Evolutionary conservation across 2,329 filamentous ascomycete genomes (phyloP), one percentile per base, ranked within the genome.

Genomic region (Colletotrichum simmondsii): DNA sequence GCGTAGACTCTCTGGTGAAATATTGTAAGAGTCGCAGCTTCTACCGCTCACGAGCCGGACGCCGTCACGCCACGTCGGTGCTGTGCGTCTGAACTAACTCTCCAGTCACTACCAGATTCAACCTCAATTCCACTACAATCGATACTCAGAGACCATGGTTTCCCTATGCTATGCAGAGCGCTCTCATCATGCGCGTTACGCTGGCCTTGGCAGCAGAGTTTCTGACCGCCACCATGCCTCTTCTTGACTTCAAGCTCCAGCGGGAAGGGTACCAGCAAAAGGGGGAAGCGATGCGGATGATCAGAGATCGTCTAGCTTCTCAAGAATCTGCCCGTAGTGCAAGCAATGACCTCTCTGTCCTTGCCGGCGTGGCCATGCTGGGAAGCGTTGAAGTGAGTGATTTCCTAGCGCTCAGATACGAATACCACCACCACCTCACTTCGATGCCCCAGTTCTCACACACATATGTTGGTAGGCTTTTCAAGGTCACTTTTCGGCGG

Each of bases 81-180:
- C 53, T 56, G 22, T 26, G 22, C 56, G 1, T 12, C 19, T 28
- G 46, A 28, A 32, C 65, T 72, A 30, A 74, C 65, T 22, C 32
- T 53, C 14, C 37, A 75, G 74, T 75, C 61, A 59, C 69, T 28
- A 75, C 71, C 11, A 74, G 74, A 32, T 75, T 73, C 53, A 75
- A 67, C 26, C 63, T 75, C 35, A 69, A 69, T n/a, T 70, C 73
- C 5, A 75, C 74, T 5, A 70, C 68, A 3, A 56, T 42, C 11
- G 74, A 75, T 19, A 67, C 32, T 26, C 69, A 75, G 42, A 57
- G 74, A 28, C 74, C 74, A 32, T 75, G 74, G 73, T 75, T 75
- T 22, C 74, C 73, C 4, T 75, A 75, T 16, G 74, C 74, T 53
- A 75, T 75, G 74, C 73, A 73, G 64, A 75, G 70, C 61, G 46